A percentile compares a stretch with the other conserved stretches of the same genome.
Conservation (phyloP, 352 stramenopile genomes). For the Aphanomyces cochlioides region DNA sequence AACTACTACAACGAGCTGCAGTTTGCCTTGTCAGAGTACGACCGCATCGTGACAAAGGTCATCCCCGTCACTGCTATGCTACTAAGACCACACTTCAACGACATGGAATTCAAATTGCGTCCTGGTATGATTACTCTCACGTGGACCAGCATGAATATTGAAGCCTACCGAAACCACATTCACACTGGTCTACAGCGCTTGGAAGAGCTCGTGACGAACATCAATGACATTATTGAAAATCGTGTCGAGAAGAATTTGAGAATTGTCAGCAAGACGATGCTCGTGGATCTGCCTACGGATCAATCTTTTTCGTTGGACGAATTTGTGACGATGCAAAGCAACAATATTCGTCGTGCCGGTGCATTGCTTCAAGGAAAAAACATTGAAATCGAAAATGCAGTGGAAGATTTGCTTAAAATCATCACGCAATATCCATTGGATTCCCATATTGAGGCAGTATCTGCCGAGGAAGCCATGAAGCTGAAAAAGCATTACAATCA, state of each 20-base stretch:
- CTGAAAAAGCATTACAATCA: conserved; percentile 99
- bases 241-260: conserved; percentile 99
- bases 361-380: conserved; percentile 96
- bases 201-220: conserved; percentile 96
- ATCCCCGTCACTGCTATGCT: conserved; percentile 97
- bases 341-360: conserved; percentile 90
- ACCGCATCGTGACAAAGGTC: conserved; percentile 95
- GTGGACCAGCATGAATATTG: conserved; percentile 99
- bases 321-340: conserved; percentile 96
- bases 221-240: conserved; percentile 99
- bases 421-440: conserved; percentile 94
- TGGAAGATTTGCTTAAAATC: conserved; percentile 96
- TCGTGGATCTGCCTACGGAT: conserved; percentile 96
- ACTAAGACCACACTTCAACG: conserved; percentile 95
- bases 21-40: conserved; percentile 96
- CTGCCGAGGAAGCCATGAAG: conserved; percentile 92
- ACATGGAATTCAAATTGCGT: conserved; percentile 98
- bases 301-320: conserved; percentile 97
- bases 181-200: conserved; percentile 92
- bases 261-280: conserved; percentile 95
- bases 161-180: conserved; percentile 95
- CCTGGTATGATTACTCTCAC: conserved; percentile 99
- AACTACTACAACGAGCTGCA: conserved; percentile 98
- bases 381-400: conserved; percentile 97
- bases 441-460: conserved; percentile 92